Conservation (phyloP, 257 asterid species). For the Lycium ferocissimum region DNA sequence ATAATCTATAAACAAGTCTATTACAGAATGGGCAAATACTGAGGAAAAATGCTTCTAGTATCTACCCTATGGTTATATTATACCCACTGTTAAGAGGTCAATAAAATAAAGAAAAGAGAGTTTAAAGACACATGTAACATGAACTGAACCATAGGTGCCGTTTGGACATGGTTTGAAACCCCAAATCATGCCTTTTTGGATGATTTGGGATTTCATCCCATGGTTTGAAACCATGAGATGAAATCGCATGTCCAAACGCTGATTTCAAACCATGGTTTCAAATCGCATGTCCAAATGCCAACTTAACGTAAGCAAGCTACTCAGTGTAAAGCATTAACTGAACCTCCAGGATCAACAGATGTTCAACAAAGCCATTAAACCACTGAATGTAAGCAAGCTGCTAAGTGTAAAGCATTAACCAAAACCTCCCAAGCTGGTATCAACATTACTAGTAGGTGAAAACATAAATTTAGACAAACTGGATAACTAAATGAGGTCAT, state of each 20-base stretch:
- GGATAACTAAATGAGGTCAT: neutral
- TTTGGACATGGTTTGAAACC: too few species aligned
- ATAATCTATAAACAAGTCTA: neutral
- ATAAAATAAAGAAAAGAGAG: conserved; percentile 11
- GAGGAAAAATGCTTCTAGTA: neutral
- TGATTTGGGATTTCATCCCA: too few species aligned
- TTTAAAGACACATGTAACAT: neutral
- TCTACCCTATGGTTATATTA: neutral
- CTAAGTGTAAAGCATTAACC: neutral
- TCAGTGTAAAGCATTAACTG: neutral
- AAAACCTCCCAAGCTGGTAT: neutral
- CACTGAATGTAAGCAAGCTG: neutral
- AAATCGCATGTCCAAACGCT: too few species aligned
- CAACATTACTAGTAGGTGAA: neutral
- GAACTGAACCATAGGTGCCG: neutral
- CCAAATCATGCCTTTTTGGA: too few species aligned
- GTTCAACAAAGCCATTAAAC: neutral
- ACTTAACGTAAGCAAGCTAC: neutral
- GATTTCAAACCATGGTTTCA: too few species aligned
- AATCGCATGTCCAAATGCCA: too few species aligned
- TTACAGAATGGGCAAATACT: neutral
- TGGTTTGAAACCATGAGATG: too few species aligned
- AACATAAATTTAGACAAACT: neutral
- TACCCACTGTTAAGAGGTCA: neutral
- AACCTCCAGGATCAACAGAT: conserved; percentile 14